phyloP scores from a whole-genome alignment of 192 early-diverging fungal genomes.

The Umbelopsis sp. region DNA sequence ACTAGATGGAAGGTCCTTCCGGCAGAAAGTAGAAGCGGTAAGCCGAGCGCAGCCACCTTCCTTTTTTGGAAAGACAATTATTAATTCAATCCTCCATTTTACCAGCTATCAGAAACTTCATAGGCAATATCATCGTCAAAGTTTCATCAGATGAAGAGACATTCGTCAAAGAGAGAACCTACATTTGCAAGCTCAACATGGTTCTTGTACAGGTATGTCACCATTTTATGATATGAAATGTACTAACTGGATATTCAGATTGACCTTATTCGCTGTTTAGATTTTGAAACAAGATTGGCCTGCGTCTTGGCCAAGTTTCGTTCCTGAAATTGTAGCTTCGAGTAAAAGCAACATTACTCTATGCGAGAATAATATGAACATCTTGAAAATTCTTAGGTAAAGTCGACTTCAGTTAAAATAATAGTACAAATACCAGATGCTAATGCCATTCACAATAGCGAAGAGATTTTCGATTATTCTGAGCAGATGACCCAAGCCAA shows the following conservation, averaged over 20 bases:
- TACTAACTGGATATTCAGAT: not conserved
- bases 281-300: slow-evolving; percentile 99
- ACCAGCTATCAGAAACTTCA: slow-evolving; percentile 90
- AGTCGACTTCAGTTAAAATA: not conserved
- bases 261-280: slow-evolving; percentile 39
- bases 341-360: slow-evolving; percentile 85
- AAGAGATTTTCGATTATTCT: slow-evolving; percentile 19
- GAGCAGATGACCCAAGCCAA: slow-evolving; percentile 98
- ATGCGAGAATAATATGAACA: slow-evolving; percentile 99
- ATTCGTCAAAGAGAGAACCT: slow-evolving; percentile 71
- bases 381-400: slow-evolving; percentile 91
- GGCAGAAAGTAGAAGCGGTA: slow-evolving; percentile 73
- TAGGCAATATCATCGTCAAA: slow-evolving; percentile 86
- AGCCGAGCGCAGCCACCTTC: slow-evolving; percentile 1
- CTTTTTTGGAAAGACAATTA: slow-evolving; percentile 22
- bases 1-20: slow-evolving; percentile 95
- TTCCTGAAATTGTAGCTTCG: slow-evolving; percentile 92
- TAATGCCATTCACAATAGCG: not conserved
- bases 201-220: slow-evolving; percentile 84
- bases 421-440: not conserved
- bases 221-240: not conserved
- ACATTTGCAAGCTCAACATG: slow-evolving; percentile 90
- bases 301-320: slow-evolving; percentile 95
- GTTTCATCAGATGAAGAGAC: slow-evolving; percentile 83
- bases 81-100: slow-evolving; percentile 11